Percentiles rank a stretch among this genome's conserved stretches.
Conservation (phyloP, 441 rosid genomes). For the Erodium moschatum region DNA sequence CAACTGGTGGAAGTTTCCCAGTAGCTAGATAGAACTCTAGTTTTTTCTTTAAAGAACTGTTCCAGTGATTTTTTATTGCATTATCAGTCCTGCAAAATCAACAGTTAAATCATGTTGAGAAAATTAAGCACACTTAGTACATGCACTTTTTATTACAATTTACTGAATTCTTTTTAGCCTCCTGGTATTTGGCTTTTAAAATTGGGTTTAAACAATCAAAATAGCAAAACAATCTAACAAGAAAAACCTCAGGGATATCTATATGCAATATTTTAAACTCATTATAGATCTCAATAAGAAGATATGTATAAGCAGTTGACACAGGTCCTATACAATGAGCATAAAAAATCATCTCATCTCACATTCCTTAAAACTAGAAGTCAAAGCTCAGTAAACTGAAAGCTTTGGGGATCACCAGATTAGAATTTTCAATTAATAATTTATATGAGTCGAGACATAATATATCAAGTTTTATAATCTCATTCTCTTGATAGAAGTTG, state of each 20-base stretch:
- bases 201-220: neutral
- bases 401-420: neutral
- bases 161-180: neutral
- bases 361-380: too few relatives aligned
- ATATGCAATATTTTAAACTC: neutral
- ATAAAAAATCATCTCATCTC: neutral
- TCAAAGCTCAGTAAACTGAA: neutral
- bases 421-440: too few relatives aligned
- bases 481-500: too few relatives aligned
- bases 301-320: neutral
- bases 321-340: neutral
- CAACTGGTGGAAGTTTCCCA: conserved; percentile 47
- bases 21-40: conserved; percentile 58
- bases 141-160: conserved; percentile 1
- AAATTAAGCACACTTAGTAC: neutral
- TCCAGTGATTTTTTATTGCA: conserved; percentile 96
- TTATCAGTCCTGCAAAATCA: conserved; percentile 70
- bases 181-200: neutral
- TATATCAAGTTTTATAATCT: neutral
- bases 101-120: neutral
- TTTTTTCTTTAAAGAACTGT: conserved; percentile 93
- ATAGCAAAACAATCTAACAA: neutral
- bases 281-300: neutral
- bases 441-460: neutral
- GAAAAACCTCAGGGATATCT: neutral